phyloP scores from a whole-genome alignment of 371 early-diverging fungal species.

The Mortierella sp. region DNA sequence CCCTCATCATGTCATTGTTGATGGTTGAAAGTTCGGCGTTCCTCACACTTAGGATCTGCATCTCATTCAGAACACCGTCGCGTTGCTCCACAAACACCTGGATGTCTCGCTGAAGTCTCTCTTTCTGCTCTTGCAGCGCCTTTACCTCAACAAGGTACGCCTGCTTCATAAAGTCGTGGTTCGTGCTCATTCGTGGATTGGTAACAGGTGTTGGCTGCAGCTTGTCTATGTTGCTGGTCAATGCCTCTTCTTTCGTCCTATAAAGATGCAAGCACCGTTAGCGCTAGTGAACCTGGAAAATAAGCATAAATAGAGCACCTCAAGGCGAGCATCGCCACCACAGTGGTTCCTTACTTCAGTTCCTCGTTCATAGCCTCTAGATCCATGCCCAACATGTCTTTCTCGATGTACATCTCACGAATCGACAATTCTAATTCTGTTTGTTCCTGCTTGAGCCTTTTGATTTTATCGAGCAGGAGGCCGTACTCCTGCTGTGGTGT shows the following conservation, averaged over 20 bases:
- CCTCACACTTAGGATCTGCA: slow-evolving; percentile 64
- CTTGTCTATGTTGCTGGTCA: slow-evolving; percentile 9
- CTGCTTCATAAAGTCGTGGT: slow-evolving; percentile 54
- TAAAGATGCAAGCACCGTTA: background rate
- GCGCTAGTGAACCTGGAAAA: background rate
- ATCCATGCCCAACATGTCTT: slow-evolving; percentile 39
- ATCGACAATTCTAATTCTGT: slow-evolving; percentile 15
- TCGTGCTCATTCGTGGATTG: slow-evolving; percentile 47
- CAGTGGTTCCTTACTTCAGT: slow-evolving; percentile 6
- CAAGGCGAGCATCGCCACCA: no score
- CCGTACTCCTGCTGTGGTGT: slow-evolving; percentile 35
- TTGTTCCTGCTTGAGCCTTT: slow-evolving; percentile 17
- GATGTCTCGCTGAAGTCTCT: slow-evolving; percentile 42
- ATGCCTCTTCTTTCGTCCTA: slow-evolving; percentile 33
- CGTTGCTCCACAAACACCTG: slow-evolving; percentile 40
- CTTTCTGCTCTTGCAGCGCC: slow-evolving; percentile 50
- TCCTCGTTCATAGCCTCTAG: slow-evolving; percentile 35
- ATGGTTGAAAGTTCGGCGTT: slow-evolving; percentile 65
- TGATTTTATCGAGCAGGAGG: slow-evolving; percentile 14
- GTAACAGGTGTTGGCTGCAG: slow-evolving; percentile 10
- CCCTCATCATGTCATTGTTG: slow-evolving; percentile 65
- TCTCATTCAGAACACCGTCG: slow-evolving; percentile 60
- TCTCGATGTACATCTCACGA: slow-evolving; percentile 26
- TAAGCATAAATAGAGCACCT: no score
- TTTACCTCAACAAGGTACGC: slow-evolving; percentile 47